phyloP scores from a whole-genome alignment of 345 rosid genomes.

The Trapa bicornis region DNA sequence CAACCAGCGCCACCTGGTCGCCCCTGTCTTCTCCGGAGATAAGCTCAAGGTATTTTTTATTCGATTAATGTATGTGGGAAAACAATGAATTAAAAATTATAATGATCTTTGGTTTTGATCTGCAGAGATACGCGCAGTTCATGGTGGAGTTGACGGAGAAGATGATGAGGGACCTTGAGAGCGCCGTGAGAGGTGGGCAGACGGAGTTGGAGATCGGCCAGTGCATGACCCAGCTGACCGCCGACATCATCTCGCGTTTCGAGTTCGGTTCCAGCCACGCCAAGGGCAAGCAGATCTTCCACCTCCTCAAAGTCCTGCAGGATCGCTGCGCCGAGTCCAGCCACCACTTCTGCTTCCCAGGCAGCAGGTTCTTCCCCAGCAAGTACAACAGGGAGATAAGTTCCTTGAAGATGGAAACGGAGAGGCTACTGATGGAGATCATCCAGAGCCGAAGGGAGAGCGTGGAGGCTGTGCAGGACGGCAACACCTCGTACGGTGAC shows the following conservation, averaged over 20 bases:
- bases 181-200: slow-evolving; percentile 33
- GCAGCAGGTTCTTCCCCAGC: slow-evolving; percentile 83
- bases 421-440: slow-evolving; percentile 66
- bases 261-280: slow-evolving; percentile 70
- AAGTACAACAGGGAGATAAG: slow-evolving; percentile 82
- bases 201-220: slow-evolving; percentile 82
- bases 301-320: slow-evolving; percentile 49
- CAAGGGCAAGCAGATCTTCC: slow-evolving; percentile 75
- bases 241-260: slow-evolving; percentile 77
- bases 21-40: slow-evolving; percentile 54
- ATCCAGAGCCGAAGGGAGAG: slow-evolving; percentile 67
- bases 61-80: too few relatives aligned
- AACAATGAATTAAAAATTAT: too few relatives aligned
- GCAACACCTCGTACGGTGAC: slow-evolving; percentile 65
- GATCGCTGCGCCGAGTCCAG: slow-evolving; percentile 63
- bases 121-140: slow-evolving; percentile 56
- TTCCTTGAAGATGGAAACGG: slow-evolving; percentile 65
- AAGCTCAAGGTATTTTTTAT: slow-evolving; percentile 11
- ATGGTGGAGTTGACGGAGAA: slow-evolving; percentile 75
- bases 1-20: slow-evolving; percentile 49
- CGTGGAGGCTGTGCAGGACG: slow-evolving; percentile 43
- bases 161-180: slow-evolving; percentile 42
- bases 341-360: slow-evolving; percentile 78
- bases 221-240: slow-evolving; percentile 59
- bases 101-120: neutral